Percentiles rank a stretch among this genome's conserved stretches.
These are phyloP conservation scores for Oryza officinalis DNA, from an alignment of 176 grass and related monocot genomes.

Conservation along the genomic window DNA sequence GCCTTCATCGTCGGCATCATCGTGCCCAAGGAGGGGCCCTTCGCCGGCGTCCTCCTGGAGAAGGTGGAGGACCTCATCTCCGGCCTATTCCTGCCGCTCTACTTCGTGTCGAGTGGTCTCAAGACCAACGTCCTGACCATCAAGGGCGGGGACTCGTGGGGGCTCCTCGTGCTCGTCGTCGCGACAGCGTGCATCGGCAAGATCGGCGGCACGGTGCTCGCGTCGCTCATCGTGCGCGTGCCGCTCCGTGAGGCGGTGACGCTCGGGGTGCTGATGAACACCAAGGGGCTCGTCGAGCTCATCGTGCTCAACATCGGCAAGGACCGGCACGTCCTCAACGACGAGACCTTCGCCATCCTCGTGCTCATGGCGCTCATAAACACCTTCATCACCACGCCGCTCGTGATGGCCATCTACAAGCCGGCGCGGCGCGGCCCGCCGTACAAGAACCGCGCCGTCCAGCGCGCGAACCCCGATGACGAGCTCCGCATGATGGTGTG, in stretches of 20 bases:
- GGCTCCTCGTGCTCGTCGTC: constrained; percentile 62
- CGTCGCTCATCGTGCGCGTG: constrained; percentile 30
- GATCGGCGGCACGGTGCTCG: constrained; percentile 55
- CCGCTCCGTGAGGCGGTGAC: constrained; percentile 44
- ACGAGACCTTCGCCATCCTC: constrained; percentile 67
- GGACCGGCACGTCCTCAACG: constrained; percentile 65
- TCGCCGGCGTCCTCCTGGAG: constrained; percentile 62
- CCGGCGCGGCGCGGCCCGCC: constrained; percentile 42
- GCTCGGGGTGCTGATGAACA: constrained; percentile 69
- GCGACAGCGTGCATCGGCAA: constrained; percentile 63
- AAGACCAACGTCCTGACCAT: constrained; percentile 71
- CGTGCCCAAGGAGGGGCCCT: constrained; percentile 67
- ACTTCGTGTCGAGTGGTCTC: constrained; percentile 77
- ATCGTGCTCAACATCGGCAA: constrained; percentile 68
- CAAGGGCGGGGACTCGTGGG: constrained; percentile 56
- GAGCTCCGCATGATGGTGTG: constrained; percentile 66
- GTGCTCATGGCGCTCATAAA: constrained; percentile 74
- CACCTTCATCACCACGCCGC: constrained; percentile 63
- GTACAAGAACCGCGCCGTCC: constrained; percentile 60
- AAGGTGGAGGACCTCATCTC: constrained; percentile 79
- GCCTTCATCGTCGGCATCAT: constrained; percentile 67
- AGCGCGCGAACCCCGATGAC: constrained; percentile 33
- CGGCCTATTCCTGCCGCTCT: constrained; percentile 66
- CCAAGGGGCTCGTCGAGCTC: constrained; percentile 72
- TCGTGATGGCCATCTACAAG: constrained; percentile 57